These are phyloP conservation scores for Astrephomene gubernaculifera DNA, from an alignment of 139 green algal species.

Conservation along the genomic window DNA sequence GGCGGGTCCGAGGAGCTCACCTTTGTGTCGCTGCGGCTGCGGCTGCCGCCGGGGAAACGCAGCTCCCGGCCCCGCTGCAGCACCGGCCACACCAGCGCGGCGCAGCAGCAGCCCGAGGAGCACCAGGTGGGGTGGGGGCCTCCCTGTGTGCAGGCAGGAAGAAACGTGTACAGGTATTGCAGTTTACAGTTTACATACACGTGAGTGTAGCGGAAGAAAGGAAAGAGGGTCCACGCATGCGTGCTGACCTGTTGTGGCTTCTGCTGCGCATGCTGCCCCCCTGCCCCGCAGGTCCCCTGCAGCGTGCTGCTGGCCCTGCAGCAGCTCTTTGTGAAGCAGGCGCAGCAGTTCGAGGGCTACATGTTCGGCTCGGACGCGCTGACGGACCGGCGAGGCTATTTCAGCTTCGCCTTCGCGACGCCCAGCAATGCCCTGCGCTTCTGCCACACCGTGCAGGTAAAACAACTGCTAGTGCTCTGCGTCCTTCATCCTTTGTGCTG, in stretches of 20 bases:
- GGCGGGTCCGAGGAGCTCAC: not conserved
- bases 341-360: slow-evolving; percentile 83
- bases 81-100: too few relatives aligned
- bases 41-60: slow-evolving; percentile 14
- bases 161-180: too few relatives aligned
- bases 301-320: slow-evolving; percentile 53
- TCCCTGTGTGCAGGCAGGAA: too few relatives aligned
- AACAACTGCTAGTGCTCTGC: too few relatives aligned
- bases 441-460: slow-evolving; percentile 67
- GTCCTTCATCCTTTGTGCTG: too few relatives aligned
- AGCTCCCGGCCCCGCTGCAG: not conserved
- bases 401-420: slow-evolving; percentile 63
- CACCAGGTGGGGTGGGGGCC: slow-evolving; percentile 5
- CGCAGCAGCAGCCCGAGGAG: not conserved
- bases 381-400: slow-evolving; percentile 50
- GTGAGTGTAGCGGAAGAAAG: too few relatives aligned
- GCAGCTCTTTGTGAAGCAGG: slow-evolving; percentile 71
- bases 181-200: too few relatives aligned
- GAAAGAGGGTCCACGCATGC: too few relatives aligned
- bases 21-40: slow-evolving; percentile 48
- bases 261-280: too few relatives aligned
- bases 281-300: slow-evolving; percentile 28
- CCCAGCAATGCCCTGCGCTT: slow-evolving; percentile 82
- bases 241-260: too few relatives aligned
- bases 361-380: slow-evolving; percentile 63